These are phyloP conservation scores for Westerdykella sp. DNA, from an alignment of 2,329 filamentous ascomycete species.

Conservation along the genomic window DNA sequence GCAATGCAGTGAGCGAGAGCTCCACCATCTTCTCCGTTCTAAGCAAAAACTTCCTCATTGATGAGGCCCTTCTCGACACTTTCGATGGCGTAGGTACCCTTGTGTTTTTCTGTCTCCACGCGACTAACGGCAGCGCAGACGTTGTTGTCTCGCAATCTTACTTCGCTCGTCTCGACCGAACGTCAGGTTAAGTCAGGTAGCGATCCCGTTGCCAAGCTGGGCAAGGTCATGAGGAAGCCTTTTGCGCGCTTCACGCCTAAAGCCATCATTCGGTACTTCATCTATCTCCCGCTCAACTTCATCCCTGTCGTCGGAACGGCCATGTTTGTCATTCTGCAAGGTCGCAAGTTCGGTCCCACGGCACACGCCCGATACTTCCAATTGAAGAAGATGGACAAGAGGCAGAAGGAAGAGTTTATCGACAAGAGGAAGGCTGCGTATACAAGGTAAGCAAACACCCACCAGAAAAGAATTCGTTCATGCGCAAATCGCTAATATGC, in stretches of 20 bases:
- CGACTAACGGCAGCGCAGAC: conserved; percentile 25
- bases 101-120: neutral
- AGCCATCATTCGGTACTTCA: conserved; percentile 67
- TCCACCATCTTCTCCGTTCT: conserved; percentile 48
- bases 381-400: conserved; percentile 72
- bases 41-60: conserved; percentile 67
- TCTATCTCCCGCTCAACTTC: conserved; percentile 89
- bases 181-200: conserved; percentile 59
- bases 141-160: conserved; percentile 50
- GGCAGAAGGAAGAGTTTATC: conserved; percentile 62
- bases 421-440: conserved; percentile 67
- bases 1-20: conserved; percentile 36
- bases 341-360: conserved; percentile 47
- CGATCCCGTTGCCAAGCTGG: conserved; percentile 51
- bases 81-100: conserved; percentile 62
- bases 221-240: conserved; percentile 51
- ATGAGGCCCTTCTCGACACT: conserved; percentile 77
- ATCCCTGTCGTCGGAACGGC: conserved; percentile 82
- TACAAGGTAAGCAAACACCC: conserved; percentile 56
- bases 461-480: neutral
- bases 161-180: conserved; percentile 63
- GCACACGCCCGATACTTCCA: conserved; percentile 72
- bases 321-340: conserved; percentile 71
- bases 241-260: conserved; percentile 48
- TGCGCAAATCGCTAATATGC: conserved; percentile 3